phyloP scores from a whole-genome alignment of 106 monocot genomes.

The Phalaenopsis equestris region DNA sequence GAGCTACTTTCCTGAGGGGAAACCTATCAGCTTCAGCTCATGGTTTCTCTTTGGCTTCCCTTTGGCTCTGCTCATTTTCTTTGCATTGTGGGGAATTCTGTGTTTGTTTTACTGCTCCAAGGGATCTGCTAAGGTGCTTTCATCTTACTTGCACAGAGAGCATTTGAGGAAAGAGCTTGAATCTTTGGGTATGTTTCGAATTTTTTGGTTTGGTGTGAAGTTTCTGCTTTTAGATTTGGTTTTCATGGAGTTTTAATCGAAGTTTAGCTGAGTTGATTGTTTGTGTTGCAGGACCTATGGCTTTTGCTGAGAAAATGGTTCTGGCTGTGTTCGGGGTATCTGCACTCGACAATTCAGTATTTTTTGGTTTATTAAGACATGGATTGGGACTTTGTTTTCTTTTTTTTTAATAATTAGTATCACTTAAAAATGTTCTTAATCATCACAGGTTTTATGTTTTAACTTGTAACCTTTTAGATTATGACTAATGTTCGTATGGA shows the following conservation, averaged over 20 bases:
- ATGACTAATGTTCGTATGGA: no score
- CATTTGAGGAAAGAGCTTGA: constrained; percentile 73
- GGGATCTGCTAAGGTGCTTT: constrained; percentile 36
- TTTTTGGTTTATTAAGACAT: no score
- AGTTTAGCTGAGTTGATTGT: neutral
- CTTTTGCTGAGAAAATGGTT: constrained; percentile 93
- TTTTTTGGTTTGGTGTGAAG: neutral
- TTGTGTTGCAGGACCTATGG: constrained; percentile 67
- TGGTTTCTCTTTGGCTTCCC: constrained; percentile 89
- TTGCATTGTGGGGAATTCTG: constrained; percentile 61
- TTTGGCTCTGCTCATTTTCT: constrained; percentile 59
- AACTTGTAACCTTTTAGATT: no score
- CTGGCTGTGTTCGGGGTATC: constrained; percentile 70
- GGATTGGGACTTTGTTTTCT: no score
- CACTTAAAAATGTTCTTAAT: no score
- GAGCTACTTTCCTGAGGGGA: constrained; percentile 61
- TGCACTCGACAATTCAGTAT: no score
- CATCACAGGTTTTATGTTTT: no score
- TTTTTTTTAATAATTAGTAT: no score
- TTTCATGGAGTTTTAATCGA: neutral
- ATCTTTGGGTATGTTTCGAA: constrained; percentile 36
- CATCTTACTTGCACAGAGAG: constrained; percentile 50
- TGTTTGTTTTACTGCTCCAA: constrained; percentile 62
- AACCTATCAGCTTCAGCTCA: constrained; percentile 66
- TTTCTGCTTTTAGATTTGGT: neutral